Conservation (phyloP, 805 yeast genomes). For the Cephaloascus fragrans region DNA sequence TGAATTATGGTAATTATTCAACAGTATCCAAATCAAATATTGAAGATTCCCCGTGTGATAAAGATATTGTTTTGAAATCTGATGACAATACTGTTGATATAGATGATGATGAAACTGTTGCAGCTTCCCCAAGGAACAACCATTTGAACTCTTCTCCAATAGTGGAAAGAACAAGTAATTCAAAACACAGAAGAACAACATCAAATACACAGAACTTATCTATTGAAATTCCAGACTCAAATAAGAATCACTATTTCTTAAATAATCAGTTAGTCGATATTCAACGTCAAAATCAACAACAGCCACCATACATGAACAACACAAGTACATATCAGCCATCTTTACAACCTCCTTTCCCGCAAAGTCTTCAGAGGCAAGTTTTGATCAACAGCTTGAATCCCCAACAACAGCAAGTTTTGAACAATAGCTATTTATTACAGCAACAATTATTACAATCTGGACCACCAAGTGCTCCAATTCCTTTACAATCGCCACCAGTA, state of each 20-base stretch:
- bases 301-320: not conserved
- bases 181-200: not conserved
- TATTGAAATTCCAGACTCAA: not conserved
- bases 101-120: constrained; percentile 1
- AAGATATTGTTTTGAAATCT: not conserved
- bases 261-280: not conserved
- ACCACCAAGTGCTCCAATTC: not conserved
- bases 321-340: not conserved
- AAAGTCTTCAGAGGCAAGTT: not conserved
- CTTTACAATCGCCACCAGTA: too few species aligned
- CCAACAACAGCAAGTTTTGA: not conserved
- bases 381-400: not conserved
- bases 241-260: not conserved
- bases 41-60: not conserved
- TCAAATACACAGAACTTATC: not conserved
- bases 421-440: not conserved
- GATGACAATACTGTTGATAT: constrained; percentile 1
- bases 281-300: not conserved
- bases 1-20: not conserved
- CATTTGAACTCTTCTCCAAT: not conserved
- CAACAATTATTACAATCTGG: not conserved
- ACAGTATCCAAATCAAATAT: not conserved
- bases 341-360: not conserved
- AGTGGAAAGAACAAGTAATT: not conserved
- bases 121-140: not conserved